Evolutionary conservation across 2,329 filamentous ascomycete species (phyloP), one percentile per base, ranked within the genome.

Genomic region (Aspergillus persii): DNA sequence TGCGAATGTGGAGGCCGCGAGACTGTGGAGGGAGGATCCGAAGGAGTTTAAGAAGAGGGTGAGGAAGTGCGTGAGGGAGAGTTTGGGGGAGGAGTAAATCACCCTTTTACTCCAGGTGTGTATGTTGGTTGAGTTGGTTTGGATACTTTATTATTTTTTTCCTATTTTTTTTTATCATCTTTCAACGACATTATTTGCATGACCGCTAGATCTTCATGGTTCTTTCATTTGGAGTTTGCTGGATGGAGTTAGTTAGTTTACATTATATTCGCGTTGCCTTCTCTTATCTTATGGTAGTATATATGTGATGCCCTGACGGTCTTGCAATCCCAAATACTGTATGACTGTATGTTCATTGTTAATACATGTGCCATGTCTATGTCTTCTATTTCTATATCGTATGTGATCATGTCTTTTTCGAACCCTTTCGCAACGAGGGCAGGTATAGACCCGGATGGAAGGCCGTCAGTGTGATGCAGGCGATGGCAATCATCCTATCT

Each of bases 1-100:
- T 0, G 95, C 95, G 53, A 98, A 99, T 73, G 87, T 97, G 30
- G 94, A 98, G 79, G 95, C 95, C 3, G 95, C 94, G 9, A 85
- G 90, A 61, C 78, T 97, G 80, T 89, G 95, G 84, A 85, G 95
- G 54, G 91, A 95, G 70, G 91, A 96, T 70, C 79, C 81, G 57
- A 82, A 81, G 61, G 91, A 93, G 53, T 99, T 96, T 72, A 86
- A 91, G 77, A 89, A 84, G 77, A 81, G 85, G 61, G 93, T 92
- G 60, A 81, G 92, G 70, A 86, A 85, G 72, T 92, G 90, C 70
- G 92, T 96, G 1, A 80, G 91, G 67, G 89, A 91, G 76, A 96
- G 91, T 72, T 76, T 93, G 68, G 92, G 92, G 30, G 89, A 91
- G 73, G 87, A 90, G 50, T 80, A 69, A 66, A 46, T 9, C 1